Conservation (phyloP, 176 grass and related monocot species). For the Cocos nucifera region DNA sequence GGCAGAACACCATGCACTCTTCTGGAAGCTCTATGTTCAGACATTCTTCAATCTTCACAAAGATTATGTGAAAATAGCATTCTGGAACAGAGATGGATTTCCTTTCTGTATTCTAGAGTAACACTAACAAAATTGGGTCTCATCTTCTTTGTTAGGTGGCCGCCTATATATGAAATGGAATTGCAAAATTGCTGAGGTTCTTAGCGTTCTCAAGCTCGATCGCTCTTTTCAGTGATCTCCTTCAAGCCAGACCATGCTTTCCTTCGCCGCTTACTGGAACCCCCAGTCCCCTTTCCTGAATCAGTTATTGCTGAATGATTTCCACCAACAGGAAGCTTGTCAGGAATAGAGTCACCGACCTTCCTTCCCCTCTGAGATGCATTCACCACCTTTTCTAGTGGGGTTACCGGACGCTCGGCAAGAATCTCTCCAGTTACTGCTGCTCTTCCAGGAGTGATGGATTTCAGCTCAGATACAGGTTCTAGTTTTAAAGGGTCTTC, state of each 20-base stretch:
- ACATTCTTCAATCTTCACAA: too few species aligned
- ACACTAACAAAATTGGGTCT: too few species aligned
- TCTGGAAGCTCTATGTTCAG: too few species aligned
- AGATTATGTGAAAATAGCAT: too few species aligned
- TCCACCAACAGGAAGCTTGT: slow-evolving; percentile 11
- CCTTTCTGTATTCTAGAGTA: too few species aligned
- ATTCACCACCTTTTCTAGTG: slow-evolving; percentile 11
- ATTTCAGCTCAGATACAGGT: neutral
- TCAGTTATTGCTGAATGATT: slow-evolving; percentile 7
- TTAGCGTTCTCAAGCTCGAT: slow-evolving; percentile 41
- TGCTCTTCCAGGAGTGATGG: slow-evolving; percentile 20
- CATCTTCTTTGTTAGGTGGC: neutral
- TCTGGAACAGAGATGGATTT: too few species aligned
- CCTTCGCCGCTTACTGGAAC: slow-evolving; percentile 68
- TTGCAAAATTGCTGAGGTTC: slow-evolving; percentile 45
- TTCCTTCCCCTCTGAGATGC: slow-evolving; percentile 16
- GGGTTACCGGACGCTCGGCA: slow-evolving; percentile 9
- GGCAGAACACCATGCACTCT: too few species aligned
- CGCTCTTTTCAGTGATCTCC: slow-evolving; percentile 53
- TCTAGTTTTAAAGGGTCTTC: neutral
- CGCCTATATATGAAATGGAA: slow-evolving; percentile 45
- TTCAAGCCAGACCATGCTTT: slow-evolving; percentile 67
- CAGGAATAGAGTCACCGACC: slow-evolving; percentile 15
- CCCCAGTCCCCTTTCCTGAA: slow-evolving; percentile 10
- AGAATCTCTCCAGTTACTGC: slow-evolving; percentile 1